Conservation (phyloP, 441 rosid species). For the Flueggea neowawraea region DNA sequence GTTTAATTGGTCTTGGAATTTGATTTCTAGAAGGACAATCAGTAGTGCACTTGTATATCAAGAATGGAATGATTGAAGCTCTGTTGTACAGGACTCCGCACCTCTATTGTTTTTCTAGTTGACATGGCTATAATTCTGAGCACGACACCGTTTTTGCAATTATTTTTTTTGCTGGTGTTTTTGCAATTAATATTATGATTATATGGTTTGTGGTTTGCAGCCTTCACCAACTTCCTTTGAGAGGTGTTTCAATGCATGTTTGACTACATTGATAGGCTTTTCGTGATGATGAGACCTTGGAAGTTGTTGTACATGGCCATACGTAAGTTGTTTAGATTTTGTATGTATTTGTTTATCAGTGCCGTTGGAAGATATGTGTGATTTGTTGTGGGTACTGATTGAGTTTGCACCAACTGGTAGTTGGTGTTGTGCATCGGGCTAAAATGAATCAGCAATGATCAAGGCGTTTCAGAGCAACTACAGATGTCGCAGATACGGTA, state of each 20-base stretch:
- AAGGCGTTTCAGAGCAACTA: slow-evolving; percentile 89
- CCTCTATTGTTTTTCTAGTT: background rate
- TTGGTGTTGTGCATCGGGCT: slow-evolving; percentile 95
- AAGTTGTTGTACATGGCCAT: slow-evolving; percentile 85
- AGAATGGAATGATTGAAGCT: too few species aligned
- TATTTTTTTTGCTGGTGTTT: too few species aligned
- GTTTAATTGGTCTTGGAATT: too few species aligned
- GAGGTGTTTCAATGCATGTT: slow-evolving; percentile 84
- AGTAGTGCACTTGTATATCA: too few species aligned
- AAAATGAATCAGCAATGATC: slow-evolving; percentile 96
- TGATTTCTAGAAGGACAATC: too few species aligned
- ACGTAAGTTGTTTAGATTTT: slow-evolving; percentile 39
- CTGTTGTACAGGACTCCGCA: too few species aligned
- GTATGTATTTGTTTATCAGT: background rate
- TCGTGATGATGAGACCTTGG: slow-evolving; percentile 87
- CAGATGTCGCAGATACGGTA: slow-evolving; percentile 90
- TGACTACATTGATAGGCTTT: slow-evolving; percentile 86
- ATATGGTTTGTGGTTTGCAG: slow-evolving; percentile 37
- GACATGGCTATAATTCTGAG: background rate
- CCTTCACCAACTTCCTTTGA: slow-evolving; percentile 81
- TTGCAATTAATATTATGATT: too few species aligned
- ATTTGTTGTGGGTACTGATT: background rate
- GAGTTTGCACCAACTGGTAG: slow-evolving; percentile 30
- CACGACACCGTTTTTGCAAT: too few species aligned
- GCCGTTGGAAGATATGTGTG: background rate